Conservation (phyloP, 2,329 filamentous ascomycete genomes). For the Acephala macrosclerotiorum region DNA sequence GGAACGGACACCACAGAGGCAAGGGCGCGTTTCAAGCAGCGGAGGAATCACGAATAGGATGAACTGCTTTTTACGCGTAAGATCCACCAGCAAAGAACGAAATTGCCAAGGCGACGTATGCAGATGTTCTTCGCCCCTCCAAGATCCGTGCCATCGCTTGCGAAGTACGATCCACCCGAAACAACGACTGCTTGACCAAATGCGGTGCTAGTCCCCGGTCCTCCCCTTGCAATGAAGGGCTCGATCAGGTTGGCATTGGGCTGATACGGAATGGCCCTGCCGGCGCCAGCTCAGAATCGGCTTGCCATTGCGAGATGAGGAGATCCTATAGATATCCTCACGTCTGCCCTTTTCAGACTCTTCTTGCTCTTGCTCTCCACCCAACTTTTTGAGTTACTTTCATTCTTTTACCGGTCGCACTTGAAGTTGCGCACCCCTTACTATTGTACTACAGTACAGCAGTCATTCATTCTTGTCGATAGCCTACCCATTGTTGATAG, state of each 20-base stretch:
- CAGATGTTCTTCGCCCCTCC: background rate
- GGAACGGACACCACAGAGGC: background rate
- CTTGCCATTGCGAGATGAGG: background rate
- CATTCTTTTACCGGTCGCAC: slow-evolving; percentile 26
- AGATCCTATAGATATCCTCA: slow-evolving; percentile 9
- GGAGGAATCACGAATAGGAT: background rate
- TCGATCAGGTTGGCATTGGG: background rate
- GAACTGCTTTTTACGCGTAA: background rate
- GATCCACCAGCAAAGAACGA: background rate
- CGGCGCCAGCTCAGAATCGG: background rate
- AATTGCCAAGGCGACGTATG: slow-evolving; percentile 4
- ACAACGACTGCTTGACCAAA: background rate
- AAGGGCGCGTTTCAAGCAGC: slow-evolving; percentile 4
- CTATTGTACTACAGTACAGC: slow-evolving; percentile 23
- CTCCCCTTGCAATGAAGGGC: background rate
- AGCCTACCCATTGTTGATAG: slow-evolving; percentile 24
- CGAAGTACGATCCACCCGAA: background rate
- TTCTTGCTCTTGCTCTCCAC: slow-evolving; percentile 14
- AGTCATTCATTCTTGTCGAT: slow-evolving; percentile 3
- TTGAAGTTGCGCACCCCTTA: slow-evolving; percentile 28
- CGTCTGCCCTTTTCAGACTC: slow-evolving; percentile 7
- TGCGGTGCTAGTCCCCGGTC: background rate
- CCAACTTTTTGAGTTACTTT: slow-evolving; percentile 15
- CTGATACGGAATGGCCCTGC: slow-evolving; percentile 5
- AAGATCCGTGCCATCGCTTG: slow-evolving; percentile 2